Evolutionary conservation across 495 filamentous ascomycete genomes (phyloP), one percentile per base, ranked within the genome.

Genomic region (Usnea hakonensis): DNA sequence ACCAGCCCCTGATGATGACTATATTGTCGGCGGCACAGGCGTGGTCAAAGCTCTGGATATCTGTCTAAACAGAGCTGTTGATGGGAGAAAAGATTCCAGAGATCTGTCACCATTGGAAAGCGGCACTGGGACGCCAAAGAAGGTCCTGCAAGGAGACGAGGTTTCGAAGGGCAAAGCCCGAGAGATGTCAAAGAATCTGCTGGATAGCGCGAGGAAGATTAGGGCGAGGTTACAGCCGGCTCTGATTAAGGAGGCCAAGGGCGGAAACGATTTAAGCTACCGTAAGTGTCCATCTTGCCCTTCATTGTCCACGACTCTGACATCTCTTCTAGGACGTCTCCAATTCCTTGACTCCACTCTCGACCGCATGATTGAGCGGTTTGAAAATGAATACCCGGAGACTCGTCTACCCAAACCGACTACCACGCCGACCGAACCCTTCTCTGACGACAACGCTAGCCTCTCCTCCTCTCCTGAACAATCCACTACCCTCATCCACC

Each of bases 321-420:
- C 38, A 33, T 55, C 36, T 41, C 16, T 46, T 57, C 26, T 60
- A 91, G 88, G 85, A 46, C 89, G 89, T 63, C 85, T 98, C 30
- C 81, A 90, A 54, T 96, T 96, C 80, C 83, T 98, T 35, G 92
- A 96, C 68, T 79, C 88, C 57, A 97, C 94, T 2, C 82, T 98
- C 9, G 82, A 89, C 64, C 84, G 85, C 64, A 96, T 98, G 76
- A 96, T 97, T 70, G 83, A 88, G 69, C 89, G 94, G 23, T 98
- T 98, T 65, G 94, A 97, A 70, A 86, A 93, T 68, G 92, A 96
- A 74, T 98, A 90, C 68, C 94, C 94, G 14, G 94, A 97, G 69
- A 93, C 87, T 2, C 85, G 90, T 17, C 73, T 91, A 17, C 64
- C 53, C 11, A 62, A 62, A 43, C 40, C 60, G 40, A 48, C 54